phyloP scores from a whole-genome alignment of 768 basidiomycete genomes.

The Macrolepiota fuliginosa region DNA sequence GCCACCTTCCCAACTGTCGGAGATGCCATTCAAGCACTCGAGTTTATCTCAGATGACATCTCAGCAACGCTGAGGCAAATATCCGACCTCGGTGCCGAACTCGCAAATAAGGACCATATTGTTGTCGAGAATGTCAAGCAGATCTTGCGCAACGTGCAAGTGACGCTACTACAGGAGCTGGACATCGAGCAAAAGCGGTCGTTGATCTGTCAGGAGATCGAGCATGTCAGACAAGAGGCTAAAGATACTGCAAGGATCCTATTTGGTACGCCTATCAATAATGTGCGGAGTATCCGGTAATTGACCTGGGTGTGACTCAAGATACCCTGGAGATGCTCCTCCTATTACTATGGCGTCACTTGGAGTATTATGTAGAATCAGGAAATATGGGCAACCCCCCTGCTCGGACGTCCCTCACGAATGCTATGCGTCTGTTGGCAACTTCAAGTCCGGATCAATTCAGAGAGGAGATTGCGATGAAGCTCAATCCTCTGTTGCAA shows the following conservation, averaged over 20 bases:
- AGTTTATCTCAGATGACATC: slow-evolving; percentile 61
- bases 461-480: slow-evolving; percentile 51
- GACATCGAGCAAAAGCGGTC: slow-evolving; percentile 68
- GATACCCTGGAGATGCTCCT: slow-evolving; percentile 77
- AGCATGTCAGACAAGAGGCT: slow-evolving; percentile 35
- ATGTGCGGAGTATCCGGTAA: background rate
- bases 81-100: slow-evolving; percentile 62
- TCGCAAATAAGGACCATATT: slow-evolving; percentile 70
- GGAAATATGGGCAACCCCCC: slow-evolving; percentile 28
- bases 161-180: slow-evolving; percentile 59
- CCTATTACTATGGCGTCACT: slow-evolving; percentile 78
- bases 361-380: slow-evolving; percentile 58
- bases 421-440: slow-evolving; percentile 54
- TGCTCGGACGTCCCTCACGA: slow-evolving; percentile 39
- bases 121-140: slow-evolving; percentile 70
- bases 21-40: slow-evolving; percentile 67
- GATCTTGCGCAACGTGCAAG: slow-evolving; percentile 51
- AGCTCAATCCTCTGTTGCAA: slow-evolving; percentile 52
- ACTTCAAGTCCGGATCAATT: slow-evolving; percentile 59
- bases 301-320: slow-evolving; percentile 22
- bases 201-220: slow-evolving; percentile 62
- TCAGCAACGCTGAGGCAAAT: slow-evolving; percentile 62
- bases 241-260: slow-evolving; percentile 49
- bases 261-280: slow-evolving; percentile 43
- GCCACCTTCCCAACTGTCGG: slow-evolving; percentile 78